phyloP scores from a whole-genome alignment of 805 yeast species.

The Starmerella bombi region DNA sequence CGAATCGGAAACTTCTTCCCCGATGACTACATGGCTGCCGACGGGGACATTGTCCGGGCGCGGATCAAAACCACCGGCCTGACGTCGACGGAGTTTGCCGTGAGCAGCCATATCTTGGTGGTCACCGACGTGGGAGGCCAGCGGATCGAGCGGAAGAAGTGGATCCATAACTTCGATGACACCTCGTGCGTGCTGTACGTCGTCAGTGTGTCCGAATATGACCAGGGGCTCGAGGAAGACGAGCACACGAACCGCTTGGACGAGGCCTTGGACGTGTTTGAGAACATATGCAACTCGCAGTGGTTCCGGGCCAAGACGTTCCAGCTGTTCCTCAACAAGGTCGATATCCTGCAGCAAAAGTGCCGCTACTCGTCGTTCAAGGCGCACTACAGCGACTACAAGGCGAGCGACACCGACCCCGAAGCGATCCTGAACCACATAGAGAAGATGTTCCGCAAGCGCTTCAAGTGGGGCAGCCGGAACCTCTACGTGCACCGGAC shows the following conservation, averaged over 20 bases:
- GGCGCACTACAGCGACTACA: slow-evolving; percentile 64
- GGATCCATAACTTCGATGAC: slow-evolving; percentile 94
- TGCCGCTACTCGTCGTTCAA: slow-evolving; percentile 47
- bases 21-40: slow-evolving; percentile 53
- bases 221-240: slow-evolving; percentile 83
- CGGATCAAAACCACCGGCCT: slow-evolving; percentile 93
- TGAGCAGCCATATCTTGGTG: slow-evolving; percentile 50
- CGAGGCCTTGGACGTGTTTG: slow-evolving; percentile 75
- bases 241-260: slow-evolving; percentile 78
- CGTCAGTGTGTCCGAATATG: slow-evolving; percentile 81
- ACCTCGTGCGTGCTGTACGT: slow-evolving; percentile 81
- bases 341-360: slow-evolving; percentile 66
- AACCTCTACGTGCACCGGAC: slow-evolving; percentile 88
- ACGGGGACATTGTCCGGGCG: slow-evolving; percentile 77
- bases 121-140: slow-evolving; percentile 97
- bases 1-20: slow-evolving; percentile 53
- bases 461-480: slow-evolving; percentile 48
- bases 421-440: slow-evolving; percentile 60
- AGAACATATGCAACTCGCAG: slow-evolving; percentile 65
- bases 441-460: slow-evolving; percentile 48
- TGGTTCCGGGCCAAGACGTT: slow-evolving; percentile 83
- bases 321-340: slow-evolving; percentile 77
- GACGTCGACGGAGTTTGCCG: slow-evolving; percentile 66
- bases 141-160: slow-evolving; percentile 85
- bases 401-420: slow-evolving; percentile 49